Evolutionary conservation across 2,329 filamentous ascomycete species (phyloP).

Genomic region (Tympanopsis confertula): DNA sequence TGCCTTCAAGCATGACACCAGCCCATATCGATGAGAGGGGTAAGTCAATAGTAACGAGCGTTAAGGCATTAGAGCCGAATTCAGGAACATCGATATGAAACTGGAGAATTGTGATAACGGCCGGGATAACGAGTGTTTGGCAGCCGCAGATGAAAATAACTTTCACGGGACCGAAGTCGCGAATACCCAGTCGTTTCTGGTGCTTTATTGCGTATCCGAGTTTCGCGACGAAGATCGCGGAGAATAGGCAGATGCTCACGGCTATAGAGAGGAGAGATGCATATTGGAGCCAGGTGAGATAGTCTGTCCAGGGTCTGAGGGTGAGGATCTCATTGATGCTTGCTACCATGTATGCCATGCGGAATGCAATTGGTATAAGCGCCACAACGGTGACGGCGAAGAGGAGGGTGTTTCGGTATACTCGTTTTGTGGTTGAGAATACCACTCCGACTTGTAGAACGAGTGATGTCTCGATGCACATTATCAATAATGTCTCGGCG

Average conservation of each 20-base stretch:
- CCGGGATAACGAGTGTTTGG: conserved; percentile 49
- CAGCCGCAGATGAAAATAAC: conserved; percentile 55
- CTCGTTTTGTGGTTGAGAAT: conserved; percentile 16
- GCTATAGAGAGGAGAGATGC: not conserved
- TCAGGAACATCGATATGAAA: conserved; percentile 34
- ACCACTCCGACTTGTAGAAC: conserved; percentile 47
- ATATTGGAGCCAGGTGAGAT: conserved; percentile 8
- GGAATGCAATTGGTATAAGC: not conserved
- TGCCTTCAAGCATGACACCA: conserved; percentile 4
- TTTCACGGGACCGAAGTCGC: conserved; percentile 50
- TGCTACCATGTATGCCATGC: not conserved
- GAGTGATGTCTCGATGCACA: conserved; percentile 40
- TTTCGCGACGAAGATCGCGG: conserved; percentile 42
- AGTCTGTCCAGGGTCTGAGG: conserved; percentile 5
- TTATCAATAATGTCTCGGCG: conserved; percentile 36
- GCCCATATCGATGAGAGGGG: conserved; percentile 56
- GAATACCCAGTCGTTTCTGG: conserved; percentile 39
- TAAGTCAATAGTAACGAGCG: conserved; percentile 46
- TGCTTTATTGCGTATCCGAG: conserved; percentile 41
- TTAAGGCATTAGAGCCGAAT: conserved; percentile 36
- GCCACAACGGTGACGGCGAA: not conserved
- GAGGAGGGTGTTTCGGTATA: not conserved
- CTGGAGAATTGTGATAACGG: conserved; percentile 41
- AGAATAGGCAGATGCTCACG: conserved; percentile 39
- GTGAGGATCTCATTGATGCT: conserved; percentile 5